A percentile compares a stretch with the other conserved stretches of the same genome.
These are phyloP conservation scores for Hansenula lynferdii DNA, from an alignment of 1,139 yeast species.

Conservation along the genomic window DNA sequence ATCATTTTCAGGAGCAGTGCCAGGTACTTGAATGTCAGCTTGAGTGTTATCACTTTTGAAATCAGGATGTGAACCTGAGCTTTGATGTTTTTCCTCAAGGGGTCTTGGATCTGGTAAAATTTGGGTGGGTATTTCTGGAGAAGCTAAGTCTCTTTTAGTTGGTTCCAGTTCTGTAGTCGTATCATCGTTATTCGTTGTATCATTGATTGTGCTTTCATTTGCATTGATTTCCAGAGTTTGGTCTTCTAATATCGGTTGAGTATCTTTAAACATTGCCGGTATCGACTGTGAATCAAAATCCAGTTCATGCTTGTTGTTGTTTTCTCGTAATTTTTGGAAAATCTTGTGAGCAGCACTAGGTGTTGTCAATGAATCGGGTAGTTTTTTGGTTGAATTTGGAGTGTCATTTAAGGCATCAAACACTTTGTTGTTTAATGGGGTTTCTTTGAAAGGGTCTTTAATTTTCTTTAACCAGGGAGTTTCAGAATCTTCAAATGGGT, in stretches of 20 bases:
- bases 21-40: slow-evolving; percentile 20
- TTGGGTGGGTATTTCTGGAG: not conserved
- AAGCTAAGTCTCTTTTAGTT: not conserved
- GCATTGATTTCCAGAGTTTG: slow-evolving; percentile 4
- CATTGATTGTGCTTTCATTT: not conserved
- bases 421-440: slow-evolving; percentile 9
- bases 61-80: not conserved
- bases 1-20: slow-evolving; percentile 19
- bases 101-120: not conserved
- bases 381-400: slow-evolving; percentile 3
- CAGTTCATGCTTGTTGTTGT: slow-evolving; percentile 14
- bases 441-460: slow-evolving; percentile 23
- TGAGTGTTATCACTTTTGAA: slow-evolving; percentile 4
- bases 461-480: slow-evolving; percentile 23
- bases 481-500: slow-evolving; percentile 18
- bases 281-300: slow-evolving; percentile 18
- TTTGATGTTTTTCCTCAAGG: not conserved
- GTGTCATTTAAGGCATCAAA: slow-evolving; percentile 10
- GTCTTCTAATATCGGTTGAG: slow-evolving; percentile 10
- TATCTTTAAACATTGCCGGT: slow-evolving; percentile 7
- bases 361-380: slow-evolving; percentile 3
- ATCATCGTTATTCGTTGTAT: not conserved
- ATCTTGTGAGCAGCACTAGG: slow-evolving; percentile 15
- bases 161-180: not conserved
- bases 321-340: slow-evolving; percentile 18